Base-by-base conservation (phyloP, 2,329 filamentous ascomycete genomes). In the Fonsecaea nubica region DNA sequence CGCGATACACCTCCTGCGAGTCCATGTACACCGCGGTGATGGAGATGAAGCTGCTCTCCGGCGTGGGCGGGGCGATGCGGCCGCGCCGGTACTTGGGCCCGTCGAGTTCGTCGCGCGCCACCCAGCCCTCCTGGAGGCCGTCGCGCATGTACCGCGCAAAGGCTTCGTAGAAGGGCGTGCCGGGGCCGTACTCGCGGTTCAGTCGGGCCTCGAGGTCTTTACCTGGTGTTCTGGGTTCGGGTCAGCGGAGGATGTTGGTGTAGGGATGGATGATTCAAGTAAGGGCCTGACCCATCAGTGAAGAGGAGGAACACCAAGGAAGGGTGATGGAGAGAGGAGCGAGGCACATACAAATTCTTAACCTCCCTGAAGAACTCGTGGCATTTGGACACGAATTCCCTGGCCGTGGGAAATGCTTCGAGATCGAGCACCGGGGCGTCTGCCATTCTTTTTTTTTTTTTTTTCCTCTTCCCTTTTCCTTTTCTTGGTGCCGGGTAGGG, bases 11-110 rank as follows among this genome's bases (percentile, higher is more conserved):
- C 5, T 81, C 79, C 36, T 80, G 64, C 35, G 79, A 82, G n/a
- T 85, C 79, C 80, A 87, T 86, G 72, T 85, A 87, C 18, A 87
- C 85, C 1, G 84, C 82, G 2, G 85, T 87, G 72, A 87, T 85
- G 70, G 81, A 83, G 73, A 86, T 84, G 74, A 78, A 86, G 25
- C 80, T 78, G 33, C 81, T 86, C 40, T 79, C 77, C 8, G 78
- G 75, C 1, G 75, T 78, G 1, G 85, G 85, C 4, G 80, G 69
- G 48, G 78, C 74, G 65, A 87, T 80, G 63, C 81, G 83, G 8
- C 77, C 77, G 5, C 82, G 79, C 1, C 81, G 80, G 68, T 85
- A 86, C 67, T 79, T 80, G 9, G 75, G 76, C 0, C 83, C 83
- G 42, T 80, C 76, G 52, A 84, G 70, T 66, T 81, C 78, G 21